Evolutionary conservation across 805 yeast genomes (phyloP).

Genomic region (Trichomonascus vanleenenianus): DNA sequence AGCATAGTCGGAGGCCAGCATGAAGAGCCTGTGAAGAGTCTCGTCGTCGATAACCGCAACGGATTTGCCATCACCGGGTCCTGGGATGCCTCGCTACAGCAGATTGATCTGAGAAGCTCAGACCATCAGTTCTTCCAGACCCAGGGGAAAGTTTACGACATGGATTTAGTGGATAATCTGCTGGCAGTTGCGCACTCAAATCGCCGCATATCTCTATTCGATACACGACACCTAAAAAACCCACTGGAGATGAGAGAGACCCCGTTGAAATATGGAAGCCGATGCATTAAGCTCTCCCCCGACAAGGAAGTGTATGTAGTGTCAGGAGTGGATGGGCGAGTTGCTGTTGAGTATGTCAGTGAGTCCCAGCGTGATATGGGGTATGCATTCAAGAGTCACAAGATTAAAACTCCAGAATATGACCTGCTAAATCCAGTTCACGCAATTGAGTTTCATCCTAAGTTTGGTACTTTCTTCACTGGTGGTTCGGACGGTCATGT

Average conservation of each 20-base stretch:
- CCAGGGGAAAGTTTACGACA: constrained; percentile 49
- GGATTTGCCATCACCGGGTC: constrained; percentile 45
- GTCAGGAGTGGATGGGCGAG: constrained; percentile 76
- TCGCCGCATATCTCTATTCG: constrained; percentile 50
- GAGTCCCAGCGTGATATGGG: constrained; percentile 37
- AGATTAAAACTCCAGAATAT: constrained; percentile 33
- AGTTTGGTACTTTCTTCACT: constrained; percentile 37
- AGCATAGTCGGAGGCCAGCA: constrained; percentile 29
- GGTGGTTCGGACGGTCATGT: constrained; percentile 46
- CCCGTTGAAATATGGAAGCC: constrained; percentile 60
- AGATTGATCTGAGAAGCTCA: constrained; percentile 37
- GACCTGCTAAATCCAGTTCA: constrained; percentile 51
- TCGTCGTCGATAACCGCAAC: constrained; percentile 23
- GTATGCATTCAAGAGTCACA: constrained; percentile 79
- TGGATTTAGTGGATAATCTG: constrained; percentile 44
- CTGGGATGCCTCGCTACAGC: constrained; percentile 49
- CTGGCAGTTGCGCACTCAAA: constrained; percentile 49
- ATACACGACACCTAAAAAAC: constrained; percentile 36
- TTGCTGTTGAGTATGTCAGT: constrained; percentile 62
- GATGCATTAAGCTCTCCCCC: constrained; percentile 49
- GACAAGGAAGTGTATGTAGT: constrained; percentile 51
- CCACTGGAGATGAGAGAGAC: constrained; percentile 51
- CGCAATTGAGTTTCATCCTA: constrained; percentile 36
- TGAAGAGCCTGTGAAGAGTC: constrained; percentile 34
- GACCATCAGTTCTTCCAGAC: constrained; percentile 18